Evolutionary conservation across 2,329 filamentous ascomycete species (phyloP), one percentile per base, ranked within the genome.

Genomic region (Fusarium albosuccineum): DNA sequence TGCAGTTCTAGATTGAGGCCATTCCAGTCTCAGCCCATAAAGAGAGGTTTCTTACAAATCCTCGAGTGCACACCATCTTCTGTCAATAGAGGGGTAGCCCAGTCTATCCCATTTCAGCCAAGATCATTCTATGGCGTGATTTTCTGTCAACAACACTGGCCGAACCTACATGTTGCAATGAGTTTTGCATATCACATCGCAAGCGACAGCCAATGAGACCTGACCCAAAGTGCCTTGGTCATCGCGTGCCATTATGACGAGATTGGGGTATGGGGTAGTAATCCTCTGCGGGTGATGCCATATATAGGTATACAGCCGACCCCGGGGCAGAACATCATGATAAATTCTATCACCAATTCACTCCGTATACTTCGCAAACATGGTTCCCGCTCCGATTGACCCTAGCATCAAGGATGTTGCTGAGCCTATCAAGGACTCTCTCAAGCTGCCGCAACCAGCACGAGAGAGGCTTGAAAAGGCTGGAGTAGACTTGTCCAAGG

Each of bases 401-500:
- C 79, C 87, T 6, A 80, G 82, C 36, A 92, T 92, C 63, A 84
- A 84, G 39, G 91, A 93, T 73, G 85, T 88, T 13, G 86, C 84
- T 7, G 78, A 85, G 62, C 90, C 86, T 1, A 83, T 79, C 64
- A 92, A 92, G 71, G 89, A 92, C 73, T 88, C 79, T 0, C 81
- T 93, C 1, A 83, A 82, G 1, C 80, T 93, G 7, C 91, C 91
- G 3, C 82, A 82, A 9, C 70, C 85, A 1, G 80, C 90, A 1
- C 82, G 83, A 1, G 79, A 83, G 49, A 84, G 91, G 5, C 82
- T 93, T 1, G 86, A 88, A 68, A 92, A 91, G 64, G 89, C 89
- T 0, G 90, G 88, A 2, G 85, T 93, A 54, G 89, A 93, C 73
- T 81, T 93, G 3, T 90, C 88, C 1, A 79, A 87, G 1, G 91